These are phyloP conservation scores for Cyphellophora europaea DNA, from an alignment of 2,329 filamentous ascomycete species.

Conservation along the genomic window DNA sequence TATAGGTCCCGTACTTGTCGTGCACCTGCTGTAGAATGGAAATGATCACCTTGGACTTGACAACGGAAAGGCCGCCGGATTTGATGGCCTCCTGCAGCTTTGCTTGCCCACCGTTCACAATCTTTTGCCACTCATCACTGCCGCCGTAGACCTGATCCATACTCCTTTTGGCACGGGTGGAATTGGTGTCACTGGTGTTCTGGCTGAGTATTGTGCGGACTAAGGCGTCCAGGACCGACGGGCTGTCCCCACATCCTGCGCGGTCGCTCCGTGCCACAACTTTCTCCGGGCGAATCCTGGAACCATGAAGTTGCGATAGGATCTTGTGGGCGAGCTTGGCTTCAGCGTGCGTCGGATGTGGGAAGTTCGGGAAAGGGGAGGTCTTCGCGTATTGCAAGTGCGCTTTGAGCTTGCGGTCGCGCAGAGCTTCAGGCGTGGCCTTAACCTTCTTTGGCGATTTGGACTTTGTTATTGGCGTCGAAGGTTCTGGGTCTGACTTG, in stretches of 20 bases:
- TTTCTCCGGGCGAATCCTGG: slow-evolving; percentile 52
- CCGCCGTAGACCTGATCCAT: slow-evolving; percentile 61
- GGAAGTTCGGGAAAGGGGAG: slow-evolving; percentile 60
- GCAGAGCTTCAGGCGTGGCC: slow-evolving; percentile 6
- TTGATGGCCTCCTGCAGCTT: slow-evolving; percentile 33
- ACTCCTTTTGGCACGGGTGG: slow-evolving; percentile 62
- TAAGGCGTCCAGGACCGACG: slow-evolving; percentile 54
- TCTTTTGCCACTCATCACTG: slow-evolving; percentile 38
- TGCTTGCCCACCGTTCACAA: slow-evolving; percentile 32
- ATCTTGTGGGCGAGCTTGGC: slow-evolving; percentile 61
- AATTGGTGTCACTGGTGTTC: slow-evolving; percentile 51
- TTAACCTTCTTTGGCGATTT: slow-evolving; percentile 22
- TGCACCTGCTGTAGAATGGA: slow-evolving; percentile 17
- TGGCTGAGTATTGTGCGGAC: slow-evolving; percentile 54
- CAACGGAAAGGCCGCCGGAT: slow-evolving; percentile 57
- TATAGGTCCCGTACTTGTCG: slow-evolving; percentile 18
- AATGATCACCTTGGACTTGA: slow-evolving; percentile 38
- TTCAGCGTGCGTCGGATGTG: slow-evolving; percentile 55
- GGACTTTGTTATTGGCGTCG: slow-evolving; percentile 1
- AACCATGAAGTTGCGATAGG: slow-evolving; percentile 57
- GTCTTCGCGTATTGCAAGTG: slow-evolving; percentile 33
- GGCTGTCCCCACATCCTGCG: slow-evolving; percentile 61
- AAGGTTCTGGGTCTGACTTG: not conserved
- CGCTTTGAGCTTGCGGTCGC: slow-evolving; percentile 23
- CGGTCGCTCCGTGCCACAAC: slow-evolving; percentile 61